Percentiles rank a stretch among this genome's conserved stretches.
phyloP scores from a whole-genome alignment of 352 stramenopile species.

The Globisporangium megalacanthum region DNA sequence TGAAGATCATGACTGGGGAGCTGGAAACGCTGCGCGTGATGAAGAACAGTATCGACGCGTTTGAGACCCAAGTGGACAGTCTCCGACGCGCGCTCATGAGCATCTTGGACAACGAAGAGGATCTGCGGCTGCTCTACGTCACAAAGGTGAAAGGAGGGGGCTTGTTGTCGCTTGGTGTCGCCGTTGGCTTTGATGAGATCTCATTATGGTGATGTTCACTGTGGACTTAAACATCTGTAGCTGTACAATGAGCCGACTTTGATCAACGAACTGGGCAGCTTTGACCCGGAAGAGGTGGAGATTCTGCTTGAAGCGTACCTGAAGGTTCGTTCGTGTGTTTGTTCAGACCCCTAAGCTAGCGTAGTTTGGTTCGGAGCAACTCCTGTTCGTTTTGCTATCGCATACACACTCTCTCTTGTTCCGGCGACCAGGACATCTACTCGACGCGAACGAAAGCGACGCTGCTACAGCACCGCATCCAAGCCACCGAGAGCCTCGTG shows the following conservation, averaged over 20 bases:
- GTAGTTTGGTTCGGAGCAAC: too few species aligned
- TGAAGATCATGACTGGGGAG: conserved; percentile 36
- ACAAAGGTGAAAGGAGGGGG: conserved; percentile 11
- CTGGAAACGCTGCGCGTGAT: conserved; percentile 58
- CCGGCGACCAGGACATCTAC: conserved; percentile 39
- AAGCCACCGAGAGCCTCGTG: conserved; percentile 62
- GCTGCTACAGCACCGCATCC: conserved; percentile 61
- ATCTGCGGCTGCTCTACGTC: conserved; percentile 22
- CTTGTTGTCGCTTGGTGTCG: too few species aligned
- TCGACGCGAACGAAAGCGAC: conserved; percentile 59
- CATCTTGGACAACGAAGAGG: conserved; percentile 46
- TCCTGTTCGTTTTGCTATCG: neutral
- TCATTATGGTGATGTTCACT: too few species aligned
- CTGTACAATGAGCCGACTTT: conserved; percentile 56
- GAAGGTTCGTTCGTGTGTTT: conserved; percentile 2
- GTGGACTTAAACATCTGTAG: conserved; percentile 11
- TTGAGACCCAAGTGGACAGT: conserved; percentile 60
- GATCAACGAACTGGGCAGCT: conserved; percentile 22
- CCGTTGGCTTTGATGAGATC: too few species aligned
- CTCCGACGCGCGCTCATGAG: conserved; percentile 59
- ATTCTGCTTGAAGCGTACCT: conserved; percentile 12
- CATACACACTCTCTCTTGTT: neutral
- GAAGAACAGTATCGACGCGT: conserved; percentile 71
- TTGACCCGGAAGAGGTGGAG: neutral
- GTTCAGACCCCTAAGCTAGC: too few species aligned